These are phyloP conservation scores for Bipolaris oryzae DNA, from an alignment of 2,329 filamentous ascomycete genomes.

Conservation along the genomic window DNA sequence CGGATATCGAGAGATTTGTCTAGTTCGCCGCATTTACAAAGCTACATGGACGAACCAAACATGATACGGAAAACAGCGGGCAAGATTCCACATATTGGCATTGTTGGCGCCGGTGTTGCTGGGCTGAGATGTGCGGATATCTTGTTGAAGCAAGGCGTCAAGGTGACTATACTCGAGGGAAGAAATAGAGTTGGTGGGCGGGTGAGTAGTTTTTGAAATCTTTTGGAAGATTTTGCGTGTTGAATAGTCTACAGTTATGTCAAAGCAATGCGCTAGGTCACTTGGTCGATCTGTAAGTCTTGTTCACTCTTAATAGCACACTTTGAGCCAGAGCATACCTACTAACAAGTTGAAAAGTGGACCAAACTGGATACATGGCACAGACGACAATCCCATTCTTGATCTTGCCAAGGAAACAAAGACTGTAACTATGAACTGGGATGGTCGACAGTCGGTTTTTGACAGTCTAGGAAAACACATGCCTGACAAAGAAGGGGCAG, in stretches of 20 bases:
- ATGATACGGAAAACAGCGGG: constrained; percentile 43
- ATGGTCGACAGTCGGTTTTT: constrained; percentile 62
- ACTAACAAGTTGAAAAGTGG: constrained; percentile 53
- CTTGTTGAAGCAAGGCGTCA: constrained; percentile 67
- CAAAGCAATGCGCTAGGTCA: constrained; percentile 57
- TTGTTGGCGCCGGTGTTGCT: constrained; percentile 74
- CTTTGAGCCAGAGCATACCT: not conserved
- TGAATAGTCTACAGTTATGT: constrained; percentile 49
- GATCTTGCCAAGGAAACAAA: constrained; percentile 68
- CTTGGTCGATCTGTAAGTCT: constrained; percentile 62
- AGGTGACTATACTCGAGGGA: constrained; percentile 73
- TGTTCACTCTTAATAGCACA: not conserved
- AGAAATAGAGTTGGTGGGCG: constrained; percentile 71
- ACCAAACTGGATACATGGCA: constrained; percentile 83
- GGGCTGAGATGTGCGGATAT: constrained; percentile 75
- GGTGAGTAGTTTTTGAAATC: constrained; percentile 45
- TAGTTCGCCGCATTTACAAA: constrained; percentile 35
- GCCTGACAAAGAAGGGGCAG: constrained; percentile 46
- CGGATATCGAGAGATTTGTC: constrained; percentile 46
- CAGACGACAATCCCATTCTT: constrained; percentile 71
- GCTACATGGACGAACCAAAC: constrained; percentile 24
- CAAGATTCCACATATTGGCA: constrained; percentile 61
- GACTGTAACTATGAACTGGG: constrained; percentile 60
- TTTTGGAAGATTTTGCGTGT: not conserved
- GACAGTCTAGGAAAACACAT: constrained; percentile 63